Conservation (phyloP, 345 rosid species). For the Moricandia moricandioides region DNA sequence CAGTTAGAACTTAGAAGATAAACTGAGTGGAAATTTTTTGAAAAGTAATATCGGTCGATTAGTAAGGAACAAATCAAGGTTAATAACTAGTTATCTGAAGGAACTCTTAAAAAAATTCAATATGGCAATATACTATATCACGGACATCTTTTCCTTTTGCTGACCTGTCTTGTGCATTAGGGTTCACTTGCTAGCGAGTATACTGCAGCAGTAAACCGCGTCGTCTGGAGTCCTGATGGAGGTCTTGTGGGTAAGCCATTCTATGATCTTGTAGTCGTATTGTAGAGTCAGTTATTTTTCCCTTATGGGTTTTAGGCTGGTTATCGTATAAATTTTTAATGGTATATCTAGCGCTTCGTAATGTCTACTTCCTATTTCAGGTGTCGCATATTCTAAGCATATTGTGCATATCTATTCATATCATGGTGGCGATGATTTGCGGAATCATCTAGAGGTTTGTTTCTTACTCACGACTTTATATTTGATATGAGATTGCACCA, state of each 20-base stretch:
- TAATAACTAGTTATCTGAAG: conserved; percentile 17
- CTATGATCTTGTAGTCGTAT: not conserved
- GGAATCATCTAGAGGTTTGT: conserved; percentile 57
- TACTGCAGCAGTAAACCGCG: conserved; percentile 60
- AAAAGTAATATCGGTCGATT: not conserved
- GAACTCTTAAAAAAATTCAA: not conserved
- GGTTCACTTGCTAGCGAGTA: conserved; percentile 52
- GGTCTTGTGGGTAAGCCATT: conserved; percentile 50
- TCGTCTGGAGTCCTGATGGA: conserved; percentile 69
- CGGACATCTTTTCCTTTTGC: conserved; percentile 1
- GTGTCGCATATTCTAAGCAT: conserved; percentile 81
- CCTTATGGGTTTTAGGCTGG: conserved; percentile 1
- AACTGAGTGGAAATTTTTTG: not conserved
- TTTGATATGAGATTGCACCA: not conserved
- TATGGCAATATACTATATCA: conserved; percentile 4
- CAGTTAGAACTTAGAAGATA: conserved; percentile 9
- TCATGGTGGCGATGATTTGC: conserved; percentile 47
- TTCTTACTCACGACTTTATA: conserved; percentile 31
- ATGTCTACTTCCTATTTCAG: conserved; percentile 38
- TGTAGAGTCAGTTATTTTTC: not conserved
- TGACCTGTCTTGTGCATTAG: conserved; percentile 34
- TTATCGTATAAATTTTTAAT: not conserved
- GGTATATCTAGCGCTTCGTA: not conserved
- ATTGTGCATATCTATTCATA: conserved; percentile 71
- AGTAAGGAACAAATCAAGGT: conserved; percentile 13